A percentile compares a stretch with the other conserved stretches of the same genome.
phyloP scores from a whole-genome alignment of 306 rosid species.

The Dryas alaskensis region DNA sequence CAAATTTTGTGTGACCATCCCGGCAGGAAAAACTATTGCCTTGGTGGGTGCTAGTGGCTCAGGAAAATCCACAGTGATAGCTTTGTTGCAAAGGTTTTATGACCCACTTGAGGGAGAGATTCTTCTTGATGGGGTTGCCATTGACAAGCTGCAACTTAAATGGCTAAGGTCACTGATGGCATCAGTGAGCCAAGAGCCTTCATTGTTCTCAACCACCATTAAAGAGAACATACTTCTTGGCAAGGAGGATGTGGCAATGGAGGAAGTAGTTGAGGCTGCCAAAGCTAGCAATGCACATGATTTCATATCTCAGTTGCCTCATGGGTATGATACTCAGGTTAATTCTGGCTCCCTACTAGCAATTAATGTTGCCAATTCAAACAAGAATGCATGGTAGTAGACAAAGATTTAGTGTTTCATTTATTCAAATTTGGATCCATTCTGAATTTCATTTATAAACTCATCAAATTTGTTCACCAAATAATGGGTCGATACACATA shows the following conservation, averaged over 20 bases:
- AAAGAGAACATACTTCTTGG: constrained; percentile 30
- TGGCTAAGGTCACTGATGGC: constrained; percentile 33
- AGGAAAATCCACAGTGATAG: constrained; percentile 13
- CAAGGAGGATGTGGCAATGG: constrained; percentile 19
- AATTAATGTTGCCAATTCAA: neutral
- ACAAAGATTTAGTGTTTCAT: no score
- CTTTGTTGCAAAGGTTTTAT: constrained; percentile 26
- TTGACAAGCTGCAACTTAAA: constrained; percentile 24
- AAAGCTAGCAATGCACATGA: constrained; percentile 25
- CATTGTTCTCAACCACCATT: constrained; percentile 22
- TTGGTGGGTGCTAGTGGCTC: constrained; percentile 24
- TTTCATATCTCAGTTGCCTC: constrained; percentile 24
- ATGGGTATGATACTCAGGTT: constrained; percentile 35
- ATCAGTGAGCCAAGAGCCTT: constrained; percentile 34
- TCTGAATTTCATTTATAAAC: no score
- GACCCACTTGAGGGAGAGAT: constrained; percentile 27
- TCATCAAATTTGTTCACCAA: no score
- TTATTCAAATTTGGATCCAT: no score
- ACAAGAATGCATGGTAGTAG: neutral
- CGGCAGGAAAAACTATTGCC: constrained; percentile 20
- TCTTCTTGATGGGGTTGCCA: constrained; percentile 19
- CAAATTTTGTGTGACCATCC: constrained; percentile 10
- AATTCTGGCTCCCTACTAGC: neutral
- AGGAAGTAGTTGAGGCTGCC: constrained; percentile 24
- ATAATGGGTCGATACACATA: no score